These are phyloP conservation scores for Holtermannia corniformis DNA, from an alignment of 768 basidiomycete species.

Conservation along the genomic window DNA sequence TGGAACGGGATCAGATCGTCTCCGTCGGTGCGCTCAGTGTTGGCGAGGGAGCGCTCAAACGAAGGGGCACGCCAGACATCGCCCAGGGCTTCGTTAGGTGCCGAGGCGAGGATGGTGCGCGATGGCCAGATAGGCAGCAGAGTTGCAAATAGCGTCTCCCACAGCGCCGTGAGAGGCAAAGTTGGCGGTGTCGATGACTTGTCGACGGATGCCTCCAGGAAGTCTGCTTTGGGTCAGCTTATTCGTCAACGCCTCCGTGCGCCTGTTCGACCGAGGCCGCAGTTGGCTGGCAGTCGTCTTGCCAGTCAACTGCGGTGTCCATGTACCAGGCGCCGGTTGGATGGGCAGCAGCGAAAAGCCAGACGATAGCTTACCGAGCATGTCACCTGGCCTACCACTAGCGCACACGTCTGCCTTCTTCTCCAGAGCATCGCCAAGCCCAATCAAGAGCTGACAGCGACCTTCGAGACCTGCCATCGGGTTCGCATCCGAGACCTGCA, in stretches of 20 bases:
- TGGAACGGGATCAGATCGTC: slow-evolving; percentile 85
- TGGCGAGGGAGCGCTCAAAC: slow-evolving; percentile 30
- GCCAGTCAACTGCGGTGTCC: no score
- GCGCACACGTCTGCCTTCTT: slow-evolving; percentile 61
- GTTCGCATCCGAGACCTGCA: slow-evolving; percentile 69
- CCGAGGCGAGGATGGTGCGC: slow-evolving; percentile 51
- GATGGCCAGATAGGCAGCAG: slow-evolving; percentile 83
- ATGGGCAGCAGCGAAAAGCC: no score
- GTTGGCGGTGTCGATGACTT: slow-evolving; percentile 32
- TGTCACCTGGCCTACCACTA: slow-evolving; percentile 63
- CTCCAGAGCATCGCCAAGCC: slow-evolving; percentile 62
- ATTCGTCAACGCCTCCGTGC: no score
- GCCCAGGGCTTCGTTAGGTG: slow-evolving; percentile 58
- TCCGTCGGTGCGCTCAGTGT: slow-evolving; percentile 45
- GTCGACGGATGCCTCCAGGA: background rate
- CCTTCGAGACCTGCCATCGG: slow-evolving; percentile 88
- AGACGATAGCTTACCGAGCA: slow-evolving; percentile 54
- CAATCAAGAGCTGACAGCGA: slow-evolving; percentile 63
- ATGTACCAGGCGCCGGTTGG: no score
- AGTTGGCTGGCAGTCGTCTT: no score
- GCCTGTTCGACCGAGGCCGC: no score
- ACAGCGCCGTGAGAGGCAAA: slow-evolving; percentile 66
- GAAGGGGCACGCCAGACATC: slow-evolving; percentile 86
- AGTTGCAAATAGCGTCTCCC: slow-evolving; percentile 71
- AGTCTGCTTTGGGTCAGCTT: slow-evolving; percentile 2